These are phyloP conservation scores for Thozetella sp. DNA, from an alignment of 495 filamentous ascomycete genomes.

Conservation along the genomic window DNA sequence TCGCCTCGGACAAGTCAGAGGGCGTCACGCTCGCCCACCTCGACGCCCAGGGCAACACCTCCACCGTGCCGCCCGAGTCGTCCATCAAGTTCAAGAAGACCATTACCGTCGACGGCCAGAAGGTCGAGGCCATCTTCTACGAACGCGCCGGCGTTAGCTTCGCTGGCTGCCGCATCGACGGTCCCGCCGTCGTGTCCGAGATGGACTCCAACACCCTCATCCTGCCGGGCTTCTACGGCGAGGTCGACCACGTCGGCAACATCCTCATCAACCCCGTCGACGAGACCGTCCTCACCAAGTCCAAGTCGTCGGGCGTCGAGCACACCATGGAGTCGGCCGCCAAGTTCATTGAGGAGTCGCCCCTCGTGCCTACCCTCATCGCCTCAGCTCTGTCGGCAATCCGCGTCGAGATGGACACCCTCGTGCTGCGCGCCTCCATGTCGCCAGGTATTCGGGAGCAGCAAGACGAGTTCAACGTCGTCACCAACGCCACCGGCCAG, in stretches of 20 bases:
- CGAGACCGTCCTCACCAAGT: neutral
- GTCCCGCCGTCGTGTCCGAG: neutral
- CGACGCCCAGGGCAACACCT: neutral
- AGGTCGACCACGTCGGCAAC: conserved; percentile 2
- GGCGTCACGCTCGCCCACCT: neutral
- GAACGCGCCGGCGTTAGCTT: neutral
- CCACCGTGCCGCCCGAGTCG: neutral
- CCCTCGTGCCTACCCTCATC: neutral
- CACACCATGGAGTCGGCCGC: neutral
- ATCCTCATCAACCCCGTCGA: neutral
- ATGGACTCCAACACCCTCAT: conserved; percentile 2
- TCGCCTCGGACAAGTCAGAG: neutral
- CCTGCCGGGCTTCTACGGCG: neutral
- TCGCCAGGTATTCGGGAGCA: neutral
- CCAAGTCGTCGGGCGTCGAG: neutral
- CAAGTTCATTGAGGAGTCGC: neutral
- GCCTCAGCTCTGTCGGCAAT: neutral
- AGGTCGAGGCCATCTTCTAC: conserved; percentile 3
- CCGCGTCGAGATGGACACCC: conserved; percentile 1
- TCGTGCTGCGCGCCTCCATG: neutral
- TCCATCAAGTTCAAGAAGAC: neutral
- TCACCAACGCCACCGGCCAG: neutral
- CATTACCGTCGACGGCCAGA: neutral
- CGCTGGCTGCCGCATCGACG: neutral
- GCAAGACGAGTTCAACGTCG: conserved; percentile 2